Percentiles rank a stretch among this genome's conserved stretches.
Evolutionary conservation across 192 early-diverging fungal genomes (phyloP).

Genomic region (Coemansia sp.): DNA sequence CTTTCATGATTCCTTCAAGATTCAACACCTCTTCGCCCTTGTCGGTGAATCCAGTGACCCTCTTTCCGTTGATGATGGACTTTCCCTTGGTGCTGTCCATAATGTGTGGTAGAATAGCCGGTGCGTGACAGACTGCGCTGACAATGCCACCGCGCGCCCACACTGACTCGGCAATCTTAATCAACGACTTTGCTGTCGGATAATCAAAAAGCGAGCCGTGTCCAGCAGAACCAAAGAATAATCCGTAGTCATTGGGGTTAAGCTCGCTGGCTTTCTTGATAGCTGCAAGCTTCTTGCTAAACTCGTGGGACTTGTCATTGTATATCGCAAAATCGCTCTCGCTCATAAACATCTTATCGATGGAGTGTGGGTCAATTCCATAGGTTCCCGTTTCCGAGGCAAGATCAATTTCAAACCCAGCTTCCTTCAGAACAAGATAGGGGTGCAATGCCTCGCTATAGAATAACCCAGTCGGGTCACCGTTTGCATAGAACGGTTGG

Average conservation of each 20-base stretch:
- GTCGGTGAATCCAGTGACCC: conserved; percentile 73
- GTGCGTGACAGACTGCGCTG: conserved; percentile 61
- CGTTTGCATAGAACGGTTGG: conserved; percentile 56
- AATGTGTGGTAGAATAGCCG: conserved; percentile 64
- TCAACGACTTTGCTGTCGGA: conserved; percentile 48
- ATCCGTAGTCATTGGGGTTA: conserved; percentile 50
- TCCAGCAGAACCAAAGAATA: conserved; percentile 59
- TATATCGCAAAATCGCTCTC: conserved; percentile 38
- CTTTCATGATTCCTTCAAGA: conserved; percentile 42
- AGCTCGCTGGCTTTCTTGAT: conserved; percentile 53
- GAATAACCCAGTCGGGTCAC: conserved; percentile 56
- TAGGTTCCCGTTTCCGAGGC: conserved; percentile 57
- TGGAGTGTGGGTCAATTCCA: conserved; percentile 57
- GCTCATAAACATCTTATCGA: conserved; percentile 38
- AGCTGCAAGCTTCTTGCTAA: conserved; percentile 41
- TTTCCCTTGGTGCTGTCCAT: conserved; percentile 59
- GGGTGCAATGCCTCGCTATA: conserved; percentile 59
- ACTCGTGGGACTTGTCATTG: conserved; percentile 42
- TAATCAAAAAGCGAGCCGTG: conserved; percentile 58
- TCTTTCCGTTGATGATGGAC: conserved; percentile 60
- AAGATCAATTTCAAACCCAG: conserved; percentile 56
- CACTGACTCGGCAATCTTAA: conserved; percentile 54
- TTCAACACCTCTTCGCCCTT: conserved; percentile 60
- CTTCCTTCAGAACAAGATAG: conserved; percentile 38
- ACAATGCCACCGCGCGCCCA: conserved; percentile 58